Evolutionary conservation across 768 basidiomycete species (phyloP).

Genomic region (Paxillus involutus): DNA sequence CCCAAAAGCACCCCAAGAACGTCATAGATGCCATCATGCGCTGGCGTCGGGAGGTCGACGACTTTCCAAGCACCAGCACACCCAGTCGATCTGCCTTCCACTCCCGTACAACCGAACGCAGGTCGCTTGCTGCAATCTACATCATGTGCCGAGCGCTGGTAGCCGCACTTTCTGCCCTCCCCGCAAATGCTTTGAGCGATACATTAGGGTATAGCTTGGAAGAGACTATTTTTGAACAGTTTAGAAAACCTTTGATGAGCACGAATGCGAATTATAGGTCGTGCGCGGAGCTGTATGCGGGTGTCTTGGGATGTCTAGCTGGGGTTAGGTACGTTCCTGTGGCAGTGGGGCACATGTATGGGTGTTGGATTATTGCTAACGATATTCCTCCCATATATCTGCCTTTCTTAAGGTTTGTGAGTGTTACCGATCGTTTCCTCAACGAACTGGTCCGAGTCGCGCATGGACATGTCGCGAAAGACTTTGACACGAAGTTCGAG

Average conservation of each 20-base stretch:
- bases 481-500: conserved; percentile 80
- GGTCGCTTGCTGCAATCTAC: conserved; percentile 82
- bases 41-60: conserved; percentile 80
- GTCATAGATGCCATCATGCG: conserved; percentile 86
- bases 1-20: conserved; percentile 78
- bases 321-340: conserved; percentile 61
- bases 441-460: conserved; percentile 74
- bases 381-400: background rate
- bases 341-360: background rate
- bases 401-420: conserved; percentile 63
- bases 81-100: conserved; percentile 27
- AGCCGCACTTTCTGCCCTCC: conserved; percentile 66
- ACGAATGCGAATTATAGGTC: conserved; percentile 75
- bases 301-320: conserved; percentile 81
- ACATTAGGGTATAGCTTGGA: conserved; percentile 79
- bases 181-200: conserved; percentile 79
- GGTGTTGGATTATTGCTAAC: background rate
- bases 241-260: conserved; percentile 60
- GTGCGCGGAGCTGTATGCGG: conserved; percentile 82
- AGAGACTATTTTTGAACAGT: conserved; percentile 85
- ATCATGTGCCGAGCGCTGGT: conserved; percentile 88
- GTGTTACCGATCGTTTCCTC: conserved; percentile 90
- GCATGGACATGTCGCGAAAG: conserved; percentile 75
- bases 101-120: conserved; percentile 52
- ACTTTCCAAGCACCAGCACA: conserved; percentile 40